These are phyloP conservation scores for Pseudogymnoascus sp. DNA, from an alignment of 2,329 filamentous ascomycete genomes.

Conservation along the genomic window DNA sequence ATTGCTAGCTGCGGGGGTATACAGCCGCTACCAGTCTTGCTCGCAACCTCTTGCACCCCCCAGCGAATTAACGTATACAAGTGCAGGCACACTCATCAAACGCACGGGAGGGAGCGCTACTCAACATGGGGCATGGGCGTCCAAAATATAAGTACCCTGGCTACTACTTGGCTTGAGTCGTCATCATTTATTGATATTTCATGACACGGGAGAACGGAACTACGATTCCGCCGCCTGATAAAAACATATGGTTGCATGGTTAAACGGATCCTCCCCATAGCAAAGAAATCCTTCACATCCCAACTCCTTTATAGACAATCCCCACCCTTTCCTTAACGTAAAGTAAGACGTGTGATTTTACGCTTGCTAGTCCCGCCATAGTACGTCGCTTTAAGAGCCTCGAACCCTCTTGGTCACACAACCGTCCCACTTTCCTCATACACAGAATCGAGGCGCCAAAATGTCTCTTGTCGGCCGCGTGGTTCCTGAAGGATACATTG, in stretches of 20 bases:
- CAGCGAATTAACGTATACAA: not conserved
- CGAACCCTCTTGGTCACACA: not conserved
- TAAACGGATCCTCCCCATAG: not conserved
- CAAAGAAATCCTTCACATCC: not conserved
- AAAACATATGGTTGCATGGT: not conserved
- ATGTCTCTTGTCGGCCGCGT: not conserved
- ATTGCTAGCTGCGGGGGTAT: not conserved
- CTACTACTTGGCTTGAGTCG: not conserved
- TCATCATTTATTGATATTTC: not conserved
- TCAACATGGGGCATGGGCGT: not conserved
- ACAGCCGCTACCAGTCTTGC: not conserved
- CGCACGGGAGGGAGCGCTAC: too few relatives aligned
- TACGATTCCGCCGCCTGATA: not conserved
- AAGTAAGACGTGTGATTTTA: not conserved
- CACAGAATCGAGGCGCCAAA: not conserved
- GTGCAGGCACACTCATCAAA: not conserved
- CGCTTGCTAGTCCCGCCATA: not conserved
- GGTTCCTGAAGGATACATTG: slow-evolving; percentile 10
- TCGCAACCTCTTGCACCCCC: not conserved
- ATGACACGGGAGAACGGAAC: not conserved
- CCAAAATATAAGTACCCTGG: too few relatives aligned
- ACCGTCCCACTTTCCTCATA: not conserved
- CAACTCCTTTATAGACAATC: not conserved
- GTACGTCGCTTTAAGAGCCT: not conserved
- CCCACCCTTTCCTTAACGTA: not conserved